These are phyloP conservation scores for Penicillium manginii DNA, from an alignment of 495 filamentous ascomycete species.

Conservation along the genomic window DNA sequence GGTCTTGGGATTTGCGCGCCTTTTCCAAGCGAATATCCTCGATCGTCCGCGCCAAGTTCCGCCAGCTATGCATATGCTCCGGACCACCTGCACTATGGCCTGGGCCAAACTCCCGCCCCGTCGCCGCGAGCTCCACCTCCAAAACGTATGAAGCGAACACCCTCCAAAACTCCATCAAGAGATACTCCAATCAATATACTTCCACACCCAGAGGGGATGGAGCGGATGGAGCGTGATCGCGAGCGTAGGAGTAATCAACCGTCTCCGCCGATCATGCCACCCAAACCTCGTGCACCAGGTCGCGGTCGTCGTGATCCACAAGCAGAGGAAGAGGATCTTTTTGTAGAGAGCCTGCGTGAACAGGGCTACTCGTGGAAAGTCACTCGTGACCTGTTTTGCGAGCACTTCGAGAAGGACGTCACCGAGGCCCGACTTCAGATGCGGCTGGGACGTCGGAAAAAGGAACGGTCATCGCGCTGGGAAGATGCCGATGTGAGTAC, in stretches of 20 bases:
- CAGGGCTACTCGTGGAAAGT: constrained; percentile 71
- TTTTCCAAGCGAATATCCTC: constrained; percentile 40
- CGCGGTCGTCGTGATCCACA: constrained; percentile 49
- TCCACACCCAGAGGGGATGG: constrained; percentile 44
- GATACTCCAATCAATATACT: constrained; percentile 41
- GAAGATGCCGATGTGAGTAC: constrained; percentile 67
- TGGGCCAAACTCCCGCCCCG: constrained; percentile 25
- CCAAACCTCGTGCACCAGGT: constrained; percentile 44
- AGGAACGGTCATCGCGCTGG: constrained; percentile 61
- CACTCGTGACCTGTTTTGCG: constrained; percentile 65
- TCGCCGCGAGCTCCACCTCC: constrained; percentile 30
- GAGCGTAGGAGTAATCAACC: constrained; percentile 31
- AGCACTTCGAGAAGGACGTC: constrained; percentile 64
- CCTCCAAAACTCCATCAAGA: constrained; percentile 30
- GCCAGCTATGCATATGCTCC: constrained; percentile 28
- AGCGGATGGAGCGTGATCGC: constrained; percentile 41
- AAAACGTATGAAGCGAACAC: constrained; percentile 36
- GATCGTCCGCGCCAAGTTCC: constrained; percentile 26
- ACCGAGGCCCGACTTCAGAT: constrained; percentile 74
- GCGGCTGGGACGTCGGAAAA: constrained; percentile 68
- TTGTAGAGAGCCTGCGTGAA: constrained; percentile 68
- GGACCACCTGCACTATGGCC: constrained; percentile 25
- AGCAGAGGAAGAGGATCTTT: constrained; percentile 67
- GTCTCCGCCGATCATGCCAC: constrained; percentile 28
- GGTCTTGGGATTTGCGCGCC: constrained; percentile 46